phyloP scores from a whole-genome alignment of 345 rosid genomes.

The Nasturtium officinale region DNA sequence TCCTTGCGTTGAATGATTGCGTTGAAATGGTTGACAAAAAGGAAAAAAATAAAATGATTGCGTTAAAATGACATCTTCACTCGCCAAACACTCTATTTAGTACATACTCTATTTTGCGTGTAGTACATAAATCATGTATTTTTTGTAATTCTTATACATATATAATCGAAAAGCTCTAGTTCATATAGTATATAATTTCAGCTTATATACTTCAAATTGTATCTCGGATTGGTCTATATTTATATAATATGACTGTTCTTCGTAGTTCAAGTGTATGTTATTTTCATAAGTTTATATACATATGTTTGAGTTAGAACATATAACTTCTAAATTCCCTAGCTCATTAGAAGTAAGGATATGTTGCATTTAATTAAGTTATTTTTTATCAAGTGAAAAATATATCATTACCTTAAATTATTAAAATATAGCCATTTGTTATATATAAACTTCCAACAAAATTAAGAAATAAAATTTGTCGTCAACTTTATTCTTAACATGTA shows the following conservation, averaged over 20 bases:
- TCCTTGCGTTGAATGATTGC: slow-evolving; percentile 13
- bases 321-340: neutral
- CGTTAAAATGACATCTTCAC: slow-evolving; percentile 14
- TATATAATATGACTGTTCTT: neutral
- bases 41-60: slow-evolving; percentile 4
- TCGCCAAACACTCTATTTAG: slow-evolving; percentile 8
- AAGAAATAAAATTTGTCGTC: neutral
- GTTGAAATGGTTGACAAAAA: slow-evolving; percentile 1
- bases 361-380: neutral
- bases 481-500: slow-evolving; percentile 34
- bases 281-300: neutral
- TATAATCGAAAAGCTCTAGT: neutral
- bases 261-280: neutral
- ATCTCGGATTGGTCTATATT: neutral
- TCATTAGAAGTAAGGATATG: neutral
- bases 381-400: slow-evolving; percentile 5
- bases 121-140: neutral
- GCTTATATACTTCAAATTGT: slow-evolving; percentile 1
- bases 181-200: neutral
- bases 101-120: neutral
- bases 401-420: neutral
- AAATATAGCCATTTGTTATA: slow-evolving; percentile 4
- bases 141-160: neutral
- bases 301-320: neutral
- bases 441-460: neutral